Evolutionary conservation across 2,329 filamentous ascomycete genomes (phyloP).

Genomic region (Incumbomyces delicatus): DNA sequence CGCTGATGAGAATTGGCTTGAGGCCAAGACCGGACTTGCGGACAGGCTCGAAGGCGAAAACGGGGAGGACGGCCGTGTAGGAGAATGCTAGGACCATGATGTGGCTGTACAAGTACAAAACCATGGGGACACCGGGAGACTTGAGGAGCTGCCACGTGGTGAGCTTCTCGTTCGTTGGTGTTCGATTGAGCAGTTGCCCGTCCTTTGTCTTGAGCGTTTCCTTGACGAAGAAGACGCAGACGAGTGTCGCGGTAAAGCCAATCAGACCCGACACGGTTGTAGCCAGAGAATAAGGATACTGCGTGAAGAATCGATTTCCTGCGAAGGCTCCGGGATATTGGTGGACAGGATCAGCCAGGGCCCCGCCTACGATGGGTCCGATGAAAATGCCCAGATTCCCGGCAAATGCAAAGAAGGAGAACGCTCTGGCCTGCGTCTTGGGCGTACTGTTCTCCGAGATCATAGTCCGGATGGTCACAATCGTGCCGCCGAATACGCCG

Average conservation of each 20-base stretch:
- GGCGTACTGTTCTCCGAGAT: slow-evolving; percentile 61
- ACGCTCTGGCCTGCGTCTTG: slow-evolving; percentile 61
- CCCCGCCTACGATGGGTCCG: slow-evolving; percentile 61
- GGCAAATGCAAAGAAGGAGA: slow-evolving; percentile 66
- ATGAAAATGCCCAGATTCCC: slow-evolving; percentile 66
- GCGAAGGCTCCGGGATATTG: slow-evolving; percentile 54
- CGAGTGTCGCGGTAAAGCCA: slow-evolving; percentile 44
- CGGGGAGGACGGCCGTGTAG: slow-evolving; percentile 60
- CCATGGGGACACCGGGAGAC: slow-evolving; percentile 54
- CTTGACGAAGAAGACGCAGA: slow-evolving; percentile 48
- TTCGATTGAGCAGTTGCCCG: slow-evolving; percentile 16
- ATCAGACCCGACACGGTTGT: slow-evolving; percentile 49
- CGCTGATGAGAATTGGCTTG: slow-evolving; percentile 51
- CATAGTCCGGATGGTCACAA: slow-evolving; percentile 66
- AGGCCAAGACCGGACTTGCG: slow-evolving; percentile 57
- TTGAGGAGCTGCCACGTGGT: slow-evolving; percentile 42
- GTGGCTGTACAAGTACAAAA: slow-evolving; percentile 57
- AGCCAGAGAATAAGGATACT: slow-evolving; percentile 58
- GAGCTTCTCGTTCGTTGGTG: slow-evolving; percentile 30
- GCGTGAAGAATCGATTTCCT: slow-evolving; percentile 46
- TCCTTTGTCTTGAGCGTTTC: slow-evolving; percentile 33
- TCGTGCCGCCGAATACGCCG: slow-evolving; percentile 63
- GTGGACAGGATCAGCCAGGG: slow-evolving; percentile 55
- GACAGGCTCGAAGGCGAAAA: slow-evolving; percentile 58
- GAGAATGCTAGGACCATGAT: slow-evolving; percentile 59